Evolutionary conservation across 75 land plant genomes (phyloP).

Genomic region (Gnetum montanum): DNA sequence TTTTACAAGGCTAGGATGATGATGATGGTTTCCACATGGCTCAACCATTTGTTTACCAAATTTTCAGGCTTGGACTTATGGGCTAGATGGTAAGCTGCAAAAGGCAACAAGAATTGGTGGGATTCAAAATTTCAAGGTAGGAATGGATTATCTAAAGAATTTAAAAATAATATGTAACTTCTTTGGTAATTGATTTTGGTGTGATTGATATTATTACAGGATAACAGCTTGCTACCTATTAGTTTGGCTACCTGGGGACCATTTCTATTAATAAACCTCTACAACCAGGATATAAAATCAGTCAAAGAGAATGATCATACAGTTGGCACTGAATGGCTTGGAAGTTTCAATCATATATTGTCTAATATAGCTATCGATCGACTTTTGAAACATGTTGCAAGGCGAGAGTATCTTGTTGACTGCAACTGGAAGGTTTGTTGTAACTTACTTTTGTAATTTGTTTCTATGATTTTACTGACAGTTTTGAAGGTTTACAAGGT

Average conservation of each 20-base stretch:
- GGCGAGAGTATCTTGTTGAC: conserved; percentile 60
- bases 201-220: conserved; percentile 22
- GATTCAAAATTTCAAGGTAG: conserved; percentile 49
- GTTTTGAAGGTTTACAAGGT: too few species aligned
- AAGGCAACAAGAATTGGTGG: conserved; percentile 76
- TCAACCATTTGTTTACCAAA: too few species aligned
- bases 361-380: conserved; percentile 31
- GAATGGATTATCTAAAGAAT: too few species aligned
- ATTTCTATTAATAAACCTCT: conserved; percentile 65
- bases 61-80: conserved; percentile 96
- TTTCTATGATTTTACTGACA: too few species aligned
- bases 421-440: conserved; percentile 97
- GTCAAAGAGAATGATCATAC: conserved; percentile 5
- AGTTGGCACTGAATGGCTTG: conserved; percentile 67
- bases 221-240: conserved; percentile 63
- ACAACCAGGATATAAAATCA: conserved; percentile 10
- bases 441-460: too few species aligned
- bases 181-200: too few species aligned
- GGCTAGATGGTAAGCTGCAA: conserved; percentile 69
- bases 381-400: conserved; percentile 50
- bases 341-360: conserved; percentile 39
- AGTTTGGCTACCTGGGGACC: conserved; percentile 71
- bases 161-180: too few species aligned
- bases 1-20: too few species aligned
- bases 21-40: too few species aligned